Evolutionary conservation across 1,284 basidiomycete species (phyloP).

Genomic region (Ganoderma multipileum): DNA sequence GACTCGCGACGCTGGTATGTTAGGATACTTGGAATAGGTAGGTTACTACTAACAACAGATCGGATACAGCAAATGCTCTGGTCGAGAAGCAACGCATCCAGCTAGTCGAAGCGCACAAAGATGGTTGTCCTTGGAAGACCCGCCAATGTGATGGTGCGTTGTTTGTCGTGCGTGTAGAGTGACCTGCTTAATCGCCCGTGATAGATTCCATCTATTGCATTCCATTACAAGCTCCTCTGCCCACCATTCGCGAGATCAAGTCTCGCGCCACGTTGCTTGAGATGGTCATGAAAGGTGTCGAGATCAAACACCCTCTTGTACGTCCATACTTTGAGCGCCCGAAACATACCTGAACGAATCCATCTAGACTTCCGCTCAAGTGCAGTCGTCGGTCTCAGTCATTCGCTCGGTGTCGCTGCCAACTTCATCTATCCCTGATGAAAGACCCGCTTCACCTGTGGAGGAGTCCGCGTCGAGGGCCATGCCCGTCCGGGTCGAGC

Average conservation of each 20-base stretch:
- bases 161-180: not conserved
- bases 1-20: constrained; percentile 76
- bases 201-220: constrained; percentile 78
- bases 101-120: constrained; percentile 74
- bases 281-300: constrained; percentile 56
- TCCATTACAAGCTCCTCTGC: constrained; percentile 67
- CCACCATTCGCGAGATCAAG: constrained; percentile 67
- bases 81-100: constrained; percentile 73
- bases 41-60: constrained; percentile 31
- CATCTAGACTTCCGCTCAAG: constrained; percentile 42
- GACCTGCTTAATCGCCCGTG: not conserved
- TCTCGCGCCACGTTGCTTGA: constrained; percentile 59
- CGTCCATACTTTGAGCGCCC: constrained; percentile 23
- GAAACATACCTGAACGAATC: not conserved
- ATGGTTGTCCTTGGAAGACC: constrained; percentile 81
- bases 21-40: constrained; percentile 34
- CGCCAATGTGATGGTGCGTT: constrained; percentile 78
- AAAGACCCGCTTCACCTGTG: constrained; percentile 17
- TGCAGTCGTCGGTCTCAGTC: constrained; percentile 40
- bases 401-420: constrained; percentile 39
- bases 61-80: constrained; percentile 60
- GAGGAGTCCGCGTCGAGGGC: constrained; percentile 15
- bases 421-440: constrained; percentile 20
- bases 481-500: constrained; percentile 34
- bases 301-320: constrained; percentile 77